Conservation (phyloP, 1,139 yeast genomes). For the Eremothecium cymbalariae region DNA sequence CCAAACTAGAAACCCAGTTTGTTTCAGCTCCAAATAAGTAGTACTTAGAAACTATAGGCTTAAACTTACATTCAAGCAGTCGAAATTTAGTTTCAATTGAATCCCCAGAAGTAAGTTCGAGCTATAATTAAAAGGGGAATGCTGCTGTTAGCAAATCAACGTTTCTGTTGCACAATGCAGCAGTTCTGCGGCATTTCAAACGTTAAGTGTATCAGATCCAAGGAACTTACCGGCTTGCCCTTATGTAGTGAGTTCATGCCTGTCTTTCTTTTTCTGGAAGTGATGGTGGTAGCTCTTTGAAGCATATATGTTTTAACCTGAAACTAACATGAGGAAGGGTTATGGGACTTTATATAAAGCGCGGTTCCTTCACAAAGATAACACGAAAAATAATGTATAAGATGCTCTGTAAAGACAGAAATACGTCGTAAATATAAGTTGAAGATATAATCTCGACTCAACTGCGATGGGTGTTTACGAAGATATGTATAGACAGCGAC, state of each 20-base stretch:
- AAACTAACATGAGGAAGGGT: not conserved
- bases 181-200: too few species aligned
- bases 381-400: not conserved
- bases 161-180: too few species aligned
- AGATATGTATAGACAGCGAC: constrained; percentile 3
- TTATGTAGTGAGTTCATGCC: not conserved
- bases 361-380: constrained; percentile 1
- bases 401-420: constrained; percentile 1
- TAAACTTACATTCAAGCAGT: not conserved
- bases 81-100: not conserved
- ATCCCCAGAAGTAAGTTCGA: too few species aligned
- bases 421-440: constrained; percentile 1
- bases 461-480: constrained; percentile 5
- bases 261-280: constrained; percentile 2
- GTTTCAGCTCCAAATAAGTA: constrained; percentile 1
- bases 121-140: too few species aligned
- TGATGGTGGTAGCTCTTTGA: too few species aligned
- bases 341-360: constrained; percentile 4
- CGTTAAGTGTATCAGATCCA: constrained; percentile 2
- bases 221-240: not conserved
- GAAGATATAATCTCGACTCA: not conserved
- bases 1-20: not conserved
- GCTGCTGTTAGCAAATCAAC: too few species aligned
- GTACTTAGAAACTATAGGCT: constrained; percentile 5
- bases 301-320: constrained; percentile 5